Conservation (phyloP, 306 rosid species). For the Casuarina equisetifolia region DNA sequence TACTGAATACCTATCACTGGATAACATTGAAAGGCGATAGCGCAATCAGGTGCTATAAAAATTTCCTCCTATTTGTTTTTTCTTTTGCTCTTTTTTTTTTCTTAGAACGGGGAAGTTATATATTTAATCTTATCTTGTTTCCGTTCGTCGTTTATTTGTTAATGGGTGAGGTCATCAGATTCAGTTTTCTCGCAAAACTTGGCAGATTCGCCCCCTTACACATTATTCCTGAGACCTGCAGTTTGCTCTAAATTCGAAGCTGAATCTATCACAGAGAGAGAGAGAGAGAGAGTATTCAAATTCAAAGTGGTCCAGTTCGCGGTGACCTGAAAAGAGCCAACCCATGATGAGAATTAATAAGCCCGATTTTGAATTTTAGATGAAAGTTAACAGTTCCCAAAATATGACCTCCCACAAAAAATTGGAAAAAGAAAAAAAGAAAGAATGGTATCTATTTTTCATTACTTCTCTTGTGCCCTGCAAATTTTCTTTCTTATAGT, state of each 20-base stretch:
- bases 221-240: slow-evolving; percentile 66
- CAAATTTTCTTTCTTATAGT: not conserved
- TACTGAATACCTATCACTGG: not conserved
- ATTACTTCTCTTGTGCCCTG: too few species aligned
- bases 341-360: not conserved
- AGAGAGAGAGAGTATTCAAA: slow-evolving; percentile 30
- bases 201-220: slow-evolving; percentile 61
- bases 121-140: slow-evolving; percentile 3
- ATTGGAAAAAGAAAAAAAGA: too few species aligned
- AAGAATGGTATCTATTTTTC: too few species aligned
- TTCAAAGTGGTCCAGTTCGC: slow-evolving; percentile 45
- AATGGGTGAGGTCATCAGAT: slow-evolving; percentile 47
- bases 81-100: not conserved
- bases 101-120: not conserved
- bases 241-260: slow-evolving; percentile 46
- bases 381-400: not conserved
- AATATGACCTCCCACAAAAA: too few species aligned
- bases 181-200: slow-evolving; percentile 64
- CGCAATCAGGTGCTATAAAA: not conserved
- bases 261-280: slow-evolving; percentile 28
- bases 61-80: not conserved
- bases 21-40: not conserved
- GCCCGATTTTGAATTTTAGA: not conserved
- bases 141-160: slow-evolving; percentile 14
- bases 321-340: not conserved